These are phyloP conservation scores for Candida boleticola DNA, from an alignment of 805 yeast genomes.

Conservation along the genomic window DNA sequence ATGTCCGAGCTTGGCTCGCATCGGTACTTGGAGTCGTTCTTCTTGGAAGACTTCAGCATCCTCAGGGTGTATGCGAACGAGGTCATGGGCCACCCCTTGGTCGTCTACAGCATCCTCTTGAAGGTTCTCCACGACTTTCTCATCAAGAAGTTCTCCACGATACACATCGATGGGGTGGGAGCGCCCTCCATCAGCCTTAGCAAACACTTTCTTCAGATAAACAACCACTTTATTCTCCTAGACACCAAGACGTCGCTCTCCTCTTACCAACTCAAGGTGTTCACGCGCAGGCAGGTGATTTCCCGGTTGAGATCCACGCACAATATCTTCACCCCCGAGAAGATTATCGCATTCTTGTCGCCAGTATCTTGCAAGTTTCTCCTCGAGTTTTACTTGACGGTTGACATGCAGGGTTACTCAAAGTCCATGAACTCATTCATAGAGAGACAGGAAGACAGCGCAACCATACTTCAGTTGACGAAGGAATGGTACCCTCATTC, in stretches of 20 bases:
- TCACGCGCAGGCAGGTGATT: conserved; percentile 2
- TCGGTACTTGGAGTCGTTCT: conserved; percentile 7
- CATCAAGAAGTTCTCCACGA: not conserved
- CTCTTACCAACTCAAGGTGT: not conserved
- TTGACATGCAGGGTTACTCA: conserved; percentile 7
- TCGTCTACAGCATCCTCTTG: conserved; percentile 15
- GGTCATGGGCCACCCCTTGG: conserved; percentile 16
- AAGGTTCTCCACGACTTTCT: conserved; percentile 17
- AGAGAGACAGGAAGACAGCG: not conserved
- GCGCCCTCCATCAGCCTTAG: conserved; percentile 4
- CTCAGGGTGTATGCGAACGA: conserved; percentile 20
- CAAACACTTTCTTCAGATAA: conserved; percentile 9
- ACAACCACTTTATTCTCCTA: conserved; percentile 6
- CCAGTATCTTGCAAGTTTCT: conserved; percentile 11
- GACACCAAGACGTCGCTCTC: not conserved
- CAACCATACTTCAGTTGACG: not conserved
- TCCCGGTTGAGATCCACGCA: not conserved
- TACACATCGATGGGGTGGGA: not conserved
- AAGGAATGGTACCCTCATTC: not conserved
- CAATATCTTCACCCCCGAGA: conserved; percentile 6
- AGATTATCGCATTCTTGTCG: conserved; percentile 9
- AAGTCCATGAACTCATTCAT: not conserved
- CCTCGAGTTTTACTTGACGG: conserved; percentile 9
- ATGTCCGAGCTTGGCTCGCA: not conserved
- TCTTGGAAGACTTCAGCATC: conserved; percentile 21